Base-by-base conservation (phyloP, 163 green algal genomes). In the Scenedesmus sp. region DNA sequence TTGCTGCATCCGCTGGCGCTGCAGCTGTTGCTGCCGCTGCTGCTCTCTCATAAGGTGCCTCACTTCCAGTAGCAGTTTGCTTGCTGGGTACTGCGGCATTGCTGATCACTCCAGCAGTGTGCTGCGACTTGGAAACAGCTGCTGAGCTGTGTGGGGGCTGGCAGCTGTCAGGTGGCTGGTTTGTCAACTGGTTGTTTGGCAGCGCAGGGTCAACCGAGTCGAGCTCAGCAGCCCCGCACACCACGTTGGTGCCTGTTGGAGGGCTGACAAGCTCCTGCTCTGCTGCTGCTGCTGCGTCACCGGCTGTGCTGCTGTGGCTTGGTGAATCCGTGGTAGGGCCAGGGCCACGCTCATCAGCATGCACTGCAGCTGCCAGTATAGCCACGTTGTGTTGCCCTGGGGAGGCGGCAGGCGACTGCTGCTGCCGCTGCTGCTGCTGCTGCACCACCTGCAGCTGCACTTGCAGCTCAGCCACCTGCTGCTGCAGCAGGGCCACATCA, bases 391-490 rank as follows among this genome's bases (percentile, higher is more conserved):
- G 56, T 26, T 24, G 56, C 56, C 7, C n/a, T n/a, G n/a, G n/a
- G n/a, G 56, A 26, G 56, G 56, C 10, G 46, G 46, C 46, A 56
- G 59, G 59, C 24, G 24, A 72, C 59, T 72, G 59, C 59, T 72
- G 59, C 56, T 68, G 56, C 56, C 26, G 56, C 22, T 72, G 59
- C 59, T 68, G 56, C 56, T 68, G 56, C 22, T 72, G 59, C 59
- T 72, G 59, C 35, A 72, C 59, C 3, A 35, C 22, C 24, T 72
- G 59, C 59, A 72, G 59, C 59, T 72, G 59, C 15, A 72, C 59
- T 72, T 72, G 80, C 44, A 85, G 80, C 26, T 85, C 46, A 70
- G 80, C 43, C 30, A 85, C 30, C 44, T 85, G 80, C 44, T 85
- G 43, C 44, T 85, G 70, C 18, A 85, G 46, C 80, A 85, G 44